phyloP scores from a whole-genome alignment of 2,329 filamentous ascomycete genomes.

The Periconia sp. region DNA sequence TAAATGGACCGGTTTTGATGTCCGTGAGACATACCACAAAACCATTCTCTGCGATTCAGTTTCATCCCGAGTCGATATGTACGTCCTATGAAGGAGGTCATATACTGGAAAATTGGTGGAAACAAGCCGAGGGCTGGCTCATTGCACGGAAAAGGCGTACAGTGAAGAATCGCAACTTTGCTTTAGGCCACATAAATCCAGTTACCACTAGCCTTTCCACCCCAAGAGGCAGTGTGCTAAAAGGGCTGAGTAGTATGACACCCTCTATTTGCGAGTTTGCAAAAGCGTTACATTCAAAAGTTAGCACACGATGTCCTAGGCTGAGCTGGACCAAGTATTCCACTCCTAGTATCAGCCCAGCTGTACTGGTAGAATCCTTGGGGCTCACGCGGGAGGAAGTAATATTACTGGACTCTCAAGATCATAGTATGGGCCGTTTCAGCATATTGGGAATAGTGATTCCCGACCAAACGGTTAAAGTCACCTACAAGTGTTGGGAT shows the following conservation, averaged over 20 bases:
- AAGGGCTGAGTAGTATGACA: too few relatives aligned
- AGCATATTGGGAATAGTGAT: constrained; percentile 12
- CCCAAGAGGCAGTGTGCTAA: neutral
- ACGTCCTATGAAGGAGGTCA: constrained; percentile 68
- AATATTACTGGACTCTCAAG: constrained; percentile 15
- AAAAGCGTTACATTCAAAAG: neutral
- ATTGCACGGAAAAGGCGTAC: neutral
- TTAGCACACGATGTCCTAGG: neutral
- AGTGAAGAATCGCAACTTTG: neutral
- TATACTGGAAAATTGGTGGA: constrained; percentile 76
- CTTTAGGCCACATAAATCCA: neutral
- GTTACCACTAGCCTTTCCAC: neutral
- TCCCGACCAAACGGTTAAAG: constrained; percentile 10
- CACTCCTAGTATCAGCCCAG: constrained; percentile 4
- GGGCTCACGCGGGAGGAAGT: constrained; percentile 7
- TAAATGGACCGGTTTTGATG: constrained; percentile 68
- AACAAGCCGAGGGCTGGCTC: constrained; percentile 62
- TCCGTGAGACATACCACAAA: constrained; percentile 67
- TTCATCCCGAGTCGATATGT: constrained; percentile 84
- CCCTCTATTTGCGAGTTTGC: constrained; percentile 1
- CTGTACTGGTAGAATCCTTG: constrained; percentile 7
- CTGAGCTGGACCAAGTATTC: constrained; percentile 5
- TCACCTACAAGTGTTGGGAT: constrained; percentile 14
- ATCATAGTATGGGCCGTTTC: constrained; percentile 10
- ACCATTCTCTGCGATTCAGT: constrained; percentile 84